Conservation (phyloP, 495 filamentous ascomycete species). For the Penicillium canescens region DNA sequence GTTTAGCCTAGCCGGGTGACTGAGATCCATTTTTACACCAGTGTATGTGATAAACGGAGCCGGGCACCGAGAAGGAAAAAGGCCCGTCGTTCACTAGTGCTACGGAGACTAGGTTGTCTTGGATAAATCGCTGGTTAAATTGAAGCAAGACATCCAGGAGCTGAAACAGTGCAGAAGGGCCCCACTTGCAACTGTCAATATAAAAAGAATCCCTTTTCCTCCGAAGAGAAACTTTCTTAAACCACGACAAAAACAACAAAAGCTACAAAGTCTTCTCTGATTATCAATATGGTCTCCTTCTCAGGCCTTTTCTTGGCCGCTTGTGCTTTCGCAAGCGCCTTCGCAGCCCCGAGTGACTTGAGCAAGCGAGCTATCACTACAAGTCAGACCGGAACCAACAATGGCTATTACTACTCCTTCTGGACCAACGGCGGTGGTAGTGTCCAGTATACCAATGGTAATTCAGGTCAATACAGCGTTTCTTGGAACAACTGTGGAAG, state of each 20-base stretch:
- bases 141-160: not conserved
- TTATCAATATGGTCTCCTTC: conserved; percentile 46
- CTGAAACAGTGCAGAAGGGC: not conserved
- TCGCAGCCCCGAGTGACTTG: conserved; percentile 44
- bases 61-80: not conserved
- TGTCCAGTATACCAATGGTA: conserved; percentile 59
- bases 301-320: conserved; percentile 41
- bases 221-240: not conserved
- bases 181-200: conserved; percentile 1
- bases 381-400: conserved; percentile 51
- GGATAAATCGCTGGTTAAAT: conserved; percentile 10
- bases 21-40: not conserved
- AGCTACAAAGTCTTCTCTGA: not conserved
- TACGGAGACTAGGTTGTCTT: not conserved
- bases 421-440: conserved; percentile 57
- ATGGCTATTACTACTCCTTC: conserved; percentile 64
- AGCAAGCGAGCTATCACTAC: conserved; percentile 33
- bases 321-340: conserved; percentile 29
- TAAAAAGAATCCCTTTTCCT: not conserved
- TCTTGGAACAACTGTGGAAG: conserved; percentile 56
- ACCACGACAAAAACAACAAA: not conserved
- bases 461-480: conserved; percentile 55
- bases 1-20: not conserved
- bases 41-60: not conserved
- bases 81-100: not conserved